Evolutionary conservation across 2,329 filamentous ascomycete species (phyloP).

Genomic region (Daldinia eschscholtzii): DNA sequence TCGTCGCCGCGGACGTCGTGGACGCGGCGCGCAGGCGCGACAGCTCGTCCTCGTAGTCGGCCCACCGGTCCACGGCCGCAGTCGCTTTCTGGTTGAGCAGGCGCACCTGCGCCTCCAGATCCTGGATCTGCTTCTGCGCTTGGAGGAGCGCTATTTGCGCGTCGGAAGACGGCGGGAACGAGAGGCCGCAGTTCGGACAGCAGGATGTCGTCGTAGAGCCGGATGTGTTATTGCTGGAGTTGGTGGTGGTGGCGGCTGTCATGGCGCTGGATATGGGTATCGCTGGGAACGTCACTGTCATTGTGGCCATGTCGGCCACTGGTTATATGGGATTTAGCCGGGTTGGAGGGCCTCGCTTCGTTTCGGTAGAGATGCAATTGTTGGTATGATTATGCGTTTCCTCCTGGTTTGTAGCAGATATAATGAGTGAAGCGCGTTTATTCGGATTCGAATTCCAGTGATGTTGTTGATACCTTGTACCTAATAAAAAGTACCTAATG

Average conservation of each 20-base stretch:
- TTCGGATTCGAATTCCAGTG: not conserved
- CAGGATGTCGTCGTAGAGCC: conserved; percentile 50
- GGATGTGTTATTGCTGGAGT: conserved; percentile 20
- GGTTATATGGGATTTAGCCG: conserved; percentile 13
- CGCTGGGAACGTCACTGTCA: conserved; percentile 48
- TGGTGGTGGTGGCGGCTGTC: conserved; percentile 43
- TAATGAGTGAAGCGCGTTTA: not conserved
- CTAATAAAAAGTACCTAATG: not conserved
- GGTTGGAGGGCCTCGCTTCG: conserved; percentile 2
- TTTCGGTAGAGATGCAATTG: conserved; percentile 7
- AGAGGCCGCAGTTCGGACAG: conserved; percentile 66
- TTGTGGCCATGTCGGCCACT: conserved; percentile 42
- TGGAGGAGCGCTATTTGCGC: conserved; percentile 61
- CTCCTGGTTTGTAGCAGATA: conserved; percentile 10
- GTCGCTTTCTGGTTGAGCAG: conserved; percentile 78
- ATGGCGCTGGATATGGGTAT: conserved; percentile 35
- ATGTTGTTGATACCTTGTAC: not conserved
- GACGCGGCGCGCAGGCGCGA: conserved; percentile 65
- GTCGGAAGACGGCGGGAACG: conserved; percentile 54
- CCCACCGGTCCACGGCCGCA: conserved; percentile 73
- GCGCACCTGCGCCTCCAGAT: conserved; percentile 78
- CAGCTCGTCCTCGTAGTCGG: conserved; percentile 86
- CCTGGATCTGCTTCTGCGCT: conserved; percentile 72
- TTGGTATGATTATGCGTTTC: conserved; percentile 7
- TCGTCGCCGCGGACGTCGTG: conserved; percentile 47